Base-by-base conservation (phyloP, 1,139 yeast genomes). In the Torulaspora pretoriensis region DNA sequence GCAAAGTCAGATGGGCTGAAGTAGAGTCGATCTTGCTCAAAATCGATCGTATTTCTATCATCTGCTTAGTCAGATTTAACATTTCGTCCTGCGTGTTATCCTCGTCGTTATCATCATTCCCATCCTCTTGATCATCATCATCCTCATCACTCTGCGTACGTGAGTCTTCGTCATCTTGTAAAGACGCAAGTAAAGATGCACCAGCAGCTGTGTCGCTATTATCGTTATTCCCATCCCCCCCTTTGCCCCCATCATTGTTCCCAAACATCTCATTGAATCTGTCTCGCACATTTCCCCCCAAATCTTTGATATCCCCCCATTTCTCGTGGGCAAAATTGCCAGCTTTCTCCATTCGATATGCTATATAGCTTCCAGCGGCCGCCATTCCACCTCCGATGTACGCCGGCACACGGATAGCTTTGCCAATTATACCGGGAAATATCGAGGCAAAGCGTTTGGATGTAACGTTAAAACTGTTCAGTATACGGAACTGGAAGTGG, bases 321-420 rank as follows among this genome's bases (percentile, higher is more conserved):
- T 78, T 78, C 49, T 85, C 95, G 43, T 73, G 73, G 0, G 96
- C 78, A 56, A 76, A 87, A 34, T 65, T 72, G 0, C 88, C 75
- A 0, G 95, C 95, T 65, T 90, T 95, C 48, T 89, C 95, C 3
- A 89, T 85, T 64, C 92, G 90, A 64, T 89, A 89, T 24, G 90
- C 88, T 38, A 89, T 82, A 61, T 89, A 92, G 3, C 96, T 84
- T 0, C 96, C 95, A 3, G 95, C 96, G 7, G 97, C 97, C 1
- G 95, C 96, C 36, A 89, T 67, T 0, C 96, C 88, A 7, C 96
- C 95, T 1, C 96, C 96, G 1, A 87, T 68, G 53, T 87, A 87
- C 0, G 88, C 90, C 0, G 95, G 95, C 1, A 84, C 65, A 48
- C 78, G 77, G 3, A 79, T 74, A 3, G 75, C 69, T 56, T 79